Conservation (phyloP, 1,139 yeast genomes). For the Hyphopichia buzzinii region DNA sequence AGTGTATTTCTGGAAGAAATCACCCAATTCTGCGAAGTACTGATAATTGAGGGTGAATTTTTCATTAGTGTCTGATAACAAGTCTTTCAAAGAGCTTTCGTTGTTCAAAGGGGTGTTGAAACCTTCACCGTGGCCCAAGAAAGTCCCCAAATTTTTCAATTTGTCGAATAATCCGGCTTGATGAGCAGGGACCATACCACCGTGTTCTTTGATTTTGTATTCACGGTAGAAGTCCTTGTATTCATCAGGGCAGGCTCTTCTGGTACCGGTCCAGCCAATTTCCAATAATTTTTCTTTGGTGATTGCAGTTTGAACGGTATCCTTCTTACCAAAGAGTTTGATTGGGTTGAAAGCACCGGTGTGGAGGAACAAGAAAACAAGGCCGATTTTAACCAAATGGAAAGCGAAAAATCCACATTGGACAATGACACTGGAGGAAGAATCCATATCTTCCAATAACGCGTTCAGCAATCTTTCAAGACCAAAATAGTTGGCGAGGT, state of each 20-base stretch:
- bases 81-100: slow-evolving; percentile 26
- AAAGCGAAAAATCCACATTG: slow-evolving; percentile 69
- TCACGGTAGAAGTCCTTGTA: slow-evolving; percentile 73
- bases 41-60: slow-evolving; percentile 53
- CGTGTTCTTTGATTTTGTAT: slow-evolving; percentile 60
- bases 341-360: slow-evolving; percentile 78
- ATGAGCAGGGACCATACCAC: slow-evolving; percentile 80
- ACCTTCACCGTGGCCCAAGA: slow-evolving; percentile 77
- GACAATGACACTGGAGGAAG: slow-evolving; percentile 41
- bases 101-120: slow-evolving; percentile 57
- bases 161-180: slow-evolving; percentile 65
- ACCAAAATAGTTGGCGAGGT: slow-evolving; percentile 32
- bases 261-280: slow-evolving; percentile 93
- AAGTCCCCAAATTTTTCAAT: slow-evolving; percentile 60
- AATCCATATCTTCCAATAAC: slow-evolving; percentile 47
- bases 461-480: slow-evolving; percentile 39
- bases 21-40: slow-evolving; percentile 51
- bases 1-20: slow-evolving; percentile 39
- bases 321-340: slow-evolving; percentile 24
- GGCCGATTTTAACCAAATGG: slow-evolving; percentile 60
- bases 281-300: slow-evolving; percentile 56
- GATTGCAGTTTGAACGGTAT: slow-evolving; percentile 35
- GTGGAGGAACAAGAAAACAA: slow-evolving; percentile 59
- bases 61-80: slow-evolving; percentile 13
- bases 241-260: slow-evolving; percentile 66